Percentiles rank a stretch among this genome's conserved stretches.
phyloP scores from a whole-genome alignment of 768 basidiomycete species.

The Mycena vulgaris region DNA sequence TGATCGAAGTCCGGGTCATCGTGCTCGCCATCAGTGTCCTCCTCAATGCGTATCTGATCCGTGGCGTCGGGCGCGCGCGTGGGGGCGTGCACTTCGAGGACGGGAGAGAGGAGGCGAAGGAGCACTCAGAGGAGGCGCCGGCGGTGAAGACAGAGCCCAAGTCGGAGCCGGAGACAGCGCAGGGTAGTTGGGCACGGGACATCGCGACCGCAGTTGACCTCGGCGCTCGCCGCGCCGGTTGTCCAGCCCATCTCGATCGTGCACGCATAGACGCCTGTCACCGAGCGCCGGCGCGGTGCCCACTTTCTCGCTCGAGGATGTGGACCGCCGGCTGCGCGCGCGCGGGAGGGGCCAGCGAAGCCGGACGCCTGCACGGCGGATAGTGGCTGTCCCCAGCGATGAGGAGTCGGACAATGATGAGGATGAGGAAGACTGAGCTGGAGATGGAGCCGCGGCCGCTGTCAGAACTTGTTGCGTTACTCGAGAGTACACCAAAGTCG shows the following conservation, averaged over 20 bases:
- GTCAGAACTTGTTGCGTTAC: constrained; percentile 86
- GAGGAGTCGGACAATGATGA: too few species aligned
- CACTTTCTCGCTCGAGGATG: constrained; percentile 68
- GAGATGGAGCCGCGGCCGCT: constrained; percentile 63
- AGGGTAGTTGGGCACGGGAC: constrained; percentile 35
- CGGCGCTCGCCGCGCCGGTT: background rate
- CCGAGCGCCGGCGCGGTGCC: constrained; percentile 40
- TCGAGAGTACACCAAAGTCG: constrained; percentile 80
- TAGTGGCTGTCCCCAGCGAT: background rate
- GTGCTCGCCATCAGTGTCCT: constrained; percentile 88
- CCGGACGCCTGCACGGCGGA: constrained; percentile 7
- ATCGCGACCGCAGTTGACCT: constrained; percentile 5
- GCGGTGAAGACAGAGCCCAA: background rate
- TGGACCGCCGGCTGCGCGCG: constrained; percentile 66
- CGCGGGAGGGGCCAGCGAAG: constrained; percentile 40
- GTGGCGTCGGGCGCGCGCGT: constrained; percentile 71
- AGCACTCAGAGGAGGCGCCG: constrained; percentile 10
- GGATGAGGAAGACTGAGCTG: background rate
- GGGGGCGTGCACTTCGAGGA: constrained; percentile 41
- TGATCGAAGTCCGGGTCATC: constrained; percentile 94
- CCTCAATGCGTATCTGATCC: constrained; percentile 94
- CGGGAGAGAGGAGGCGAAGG: constrained; percentile 33
- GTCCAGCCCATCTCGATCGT: too few species aligned
- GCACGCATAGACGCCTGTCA: constrained; percentile 30
- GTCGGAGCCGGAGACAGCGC: background rate